Evolutionary conservation across 2,329 filamentous ascomycete species (phyloP).

Genomic region (Pyricularia sp.): DNA sequence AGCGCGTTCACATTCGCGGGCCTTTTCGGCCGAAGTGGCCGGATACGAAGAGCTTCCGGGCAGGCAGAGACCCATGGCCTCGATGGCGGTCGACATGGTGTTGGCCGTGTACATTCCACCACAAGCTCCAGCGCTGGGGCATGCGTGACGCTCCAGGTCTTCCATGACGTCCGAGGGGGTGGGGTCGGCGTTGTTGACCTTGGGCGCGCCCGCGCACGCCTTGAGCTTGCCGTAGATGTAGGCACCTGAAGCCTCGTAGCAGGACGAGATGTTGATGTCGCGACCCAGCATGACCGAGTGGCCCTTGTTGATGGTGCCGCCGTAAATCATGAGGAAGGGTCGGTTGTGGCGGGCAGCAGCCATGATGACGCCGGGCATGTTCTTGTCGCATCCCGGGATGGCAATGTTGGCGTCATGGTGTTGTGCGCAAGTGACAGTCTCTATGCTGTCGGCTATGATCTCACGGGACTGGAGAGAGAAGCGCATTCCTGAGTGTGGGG

Average conservation of each 20-base stretch:
- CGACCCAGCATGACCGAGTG: slow-evolving; percentile 72
- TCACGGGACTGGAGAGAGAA: slow-evolving; percentile 87
- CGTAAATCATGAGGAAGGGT: slow-evolving; percentile 92
- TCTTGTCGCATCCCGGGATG: slow-evolving; percentile 94
- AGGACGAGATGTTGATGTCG: slow-evolving; percentile 87
- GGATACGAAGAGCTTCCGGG: slow-evolving; percentile 80
- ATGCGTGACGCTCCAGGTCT: slow-evolving; percentile 82
- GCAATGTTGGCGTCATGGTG: slow-evolving; percentile 89
- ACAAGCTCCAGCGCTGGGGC: slow-evolving; percentile 74
- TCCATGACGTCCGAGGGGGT: slow-evolving; percentile 70
- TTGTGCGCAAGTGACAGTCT: slow-evolving; percentile 86
- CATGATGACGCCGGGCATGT: slow-evolving; percentile 92
- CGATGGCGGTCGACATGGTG: slow-evolving; percentile 67
- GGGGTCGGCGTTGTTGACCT: slow-evolving; percentile 42
- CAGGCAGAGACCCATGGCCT: slow-evolving; percentile 61
- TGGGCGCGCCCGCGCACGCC: slow-evolving; percentile 26
- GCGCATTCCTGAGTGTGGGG: slow-evolving; percentile 26
- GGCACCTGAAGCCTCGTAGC: slow-evolving; percentile 96
- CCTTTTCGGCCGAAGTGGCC: slow-evolving; percentile 72
- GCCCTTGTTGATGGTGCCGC: slow-evolving; percentile 73
- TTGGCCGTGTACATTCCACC: slow-evolving; percentile 80
- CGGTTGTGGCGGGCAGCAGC: slow-evolving; percentile 85
- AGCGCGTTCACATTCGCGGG: slow-evolving; percentile 75
- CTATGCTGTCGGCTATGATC: slow-evolving; percentile 89
- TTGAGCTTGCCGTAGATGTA: slow-evolving; percentile 89